Evolutionary conservation across 148 eudicot species (phyloP).

Genomic region (Spergularia bocconei): DNA sequence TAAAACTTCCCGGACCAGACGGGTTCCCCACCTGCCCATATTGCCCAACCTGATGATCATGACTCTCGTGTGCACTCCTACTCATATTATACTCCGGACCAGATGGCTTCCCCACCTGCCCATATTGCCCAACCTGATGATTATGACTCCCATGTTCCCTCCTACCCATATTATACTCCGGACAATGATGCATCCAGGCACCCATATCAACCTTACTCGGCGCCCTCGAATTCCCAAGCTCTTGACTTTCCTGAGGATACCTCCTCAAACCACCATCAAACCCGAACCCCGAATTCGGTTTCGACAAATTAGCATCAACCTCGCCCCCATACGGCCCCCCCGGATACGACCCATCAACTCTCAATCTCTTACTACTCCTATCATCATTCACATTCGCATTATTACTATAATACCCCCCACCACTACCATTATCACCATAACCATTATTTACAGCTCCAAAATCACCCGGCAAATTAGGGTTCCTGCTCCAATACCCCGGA

Average conservation of each 20-base stretch:
- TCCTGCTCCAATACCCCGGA: constrained; percentile 33
- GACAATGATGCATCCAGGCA: too few relatives aligned
- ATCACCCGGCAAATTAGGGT: constrained; percentile 33
- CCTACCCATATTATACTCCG: constrained; percentile 6
- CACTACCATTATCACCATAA: constrained; percentile 19
- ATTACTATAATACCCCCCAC: constrained; percentile 17
- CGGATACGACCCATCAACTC: constrained; percentile 40
- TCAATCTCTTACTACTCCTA: constrained; percentile 61
- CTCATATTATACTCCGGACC: constrained; percentile 6
- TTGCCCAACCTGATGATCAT: not conserved
- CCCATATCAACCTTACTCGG: constrained; percentile 9
- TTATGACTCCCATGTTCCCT: not conserved
- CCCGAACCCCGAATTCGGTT: constrained; percentile 7
- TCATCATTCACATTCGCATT: constrained; percentile 22
- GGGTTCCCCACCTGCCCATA: constrained; percentile 17
- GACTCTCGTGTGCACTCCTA: constrained; percentile 1
- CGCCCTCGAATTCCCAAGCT: constrained; percentile 16
- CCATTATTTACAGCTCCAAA: constrained; percentile 24
- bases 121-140: not conserved
- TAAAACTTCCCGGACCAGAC: not conserved
- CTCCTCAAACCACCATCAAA: constrained; percentile 20
- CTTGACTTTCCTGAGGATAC: constrained; percentile 20
- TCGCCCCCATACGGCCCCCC: constrained; percentile 26
- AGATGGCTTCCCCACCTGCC: constrained; percentile 13
- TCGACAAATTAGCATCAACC: constrained; percentile 12